These are phyloP conservation scores for Colletotrichum tamarilloi DNA, from an alignment of 2,329 filamentous ascomycete genomes.

Conservation along the genomic window DNA sequence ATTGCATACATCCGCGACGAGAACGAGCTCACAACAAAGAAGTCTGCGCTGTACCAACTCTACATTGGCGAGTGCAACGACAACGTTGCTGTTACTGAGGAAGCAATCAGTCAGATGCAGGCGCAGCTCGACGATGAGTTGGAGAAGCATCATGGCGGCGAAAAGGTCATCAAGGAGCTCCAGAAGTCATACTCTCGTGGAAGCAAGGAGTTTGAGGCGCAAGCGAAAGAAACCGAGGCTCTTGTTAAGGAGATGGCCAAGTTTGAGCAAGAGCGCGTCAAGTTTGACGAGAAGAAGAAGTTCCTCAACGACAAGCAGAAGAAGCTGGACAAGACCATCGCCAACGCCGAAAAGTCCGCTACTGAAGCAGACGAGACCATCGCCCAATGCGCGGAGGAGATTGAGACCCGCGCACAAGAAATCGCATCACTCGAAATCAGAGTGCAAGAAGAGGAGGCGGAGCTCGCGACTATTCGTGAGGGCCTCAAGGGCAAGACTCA, in stretches of 20 bases:
- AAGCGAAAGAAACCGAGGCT: conserved; percentile 84
- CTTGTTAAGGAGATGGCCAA: conserved; percentile 89
- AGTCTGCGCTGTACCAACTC: conserved; percentile 92
- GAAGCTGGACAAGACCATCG: conserved; percentile 91
- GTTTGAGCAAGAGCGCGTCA: conserved; percentile 96
- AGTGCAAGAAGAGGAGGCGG: conserved; percentile 82
- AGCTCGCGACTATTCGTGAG: conserved; percentile 86
- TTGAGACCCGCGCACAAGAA: conserved; percentile 80
- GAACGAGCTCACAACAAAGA: conserved; percentile 90
- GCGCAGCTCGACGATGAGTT: conserved; percentile 86
- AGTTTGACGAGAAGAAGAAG: conserved; percentile 97
- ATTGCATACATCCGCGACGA: conserved; percentile 90
- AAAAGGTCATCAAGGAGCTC: conserved; percentile 89
- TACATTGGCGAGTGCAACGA: conserved; percentile 90
- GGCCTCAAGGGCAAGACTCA: conserved; percentile 95
- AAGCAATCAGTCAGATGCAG: conserved; percentile 92
- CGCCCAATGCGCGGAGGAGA: conserved; percentile 80
- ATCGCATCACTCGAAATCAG: conserved; percentile 80
- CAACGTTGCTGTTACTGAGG: conserved; percentile 88
- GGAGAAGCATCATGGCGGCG: conserved; percentile 89
- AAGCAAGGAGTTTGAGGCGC: conserved; percentile 82
- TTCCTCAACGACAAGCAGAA: conserved; percentile 91
- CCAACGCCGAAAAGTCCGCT: conserved; percentile 78
- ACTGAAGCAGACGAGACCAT: conserved; percentile 82
- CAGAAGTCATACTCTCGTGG: conserved; percentile 86